Percentiles rank a stretch among this genome's conserved stretches.
Conservation (phyloP, 2,329 filamentous ascomycete species). For the Calonectria crousiana region DNA sequence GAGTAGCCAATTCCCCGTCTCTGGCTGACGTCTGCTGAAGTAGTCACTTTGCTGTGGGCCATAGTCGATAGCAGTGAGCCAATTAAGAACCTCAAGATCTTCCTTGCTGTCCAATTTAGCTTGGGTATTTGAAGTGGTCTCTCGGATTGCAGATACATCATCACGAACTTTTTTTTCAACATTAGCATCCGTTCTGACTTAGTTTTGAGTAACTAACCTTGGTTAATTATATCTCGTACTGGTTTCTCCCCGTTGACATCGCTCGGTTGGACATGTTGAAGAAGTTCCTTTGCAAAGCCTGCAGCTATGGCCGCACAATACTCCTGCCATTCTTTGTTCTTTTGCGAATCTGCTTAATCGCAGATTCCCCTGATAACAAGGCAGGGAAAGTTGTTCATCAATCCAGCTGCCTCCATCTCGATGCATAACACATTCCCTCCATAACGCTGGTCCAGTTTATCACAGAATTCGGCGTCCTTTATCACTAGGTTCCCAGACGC, state of each 20-base stretch:
- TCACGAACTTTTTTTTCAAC: too few relatives aligned
- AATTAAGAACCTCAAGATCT: background rate
- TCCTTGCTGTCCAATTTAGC: background rate
- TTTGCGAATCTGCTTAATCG: background rate
- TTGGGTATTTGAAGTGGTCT: too few relatives aligned
- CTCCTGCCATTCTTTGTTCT: background rate
- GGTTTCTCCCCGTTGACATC: background rate
- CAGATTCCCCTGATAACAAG: background rate
- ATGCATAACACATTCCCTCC: background rate
- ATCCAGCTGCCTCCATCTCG: background rate
- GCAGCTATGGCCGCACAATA: background rate
- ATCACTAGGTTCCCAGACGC: too few relatives aligned
- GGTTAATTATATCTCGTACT: background rate
- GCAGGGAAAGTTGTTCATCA: conserved; percentile 13
- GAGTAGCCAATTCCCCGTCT: conserved; percentile 58
- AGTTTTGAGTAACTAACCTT: too few relatives aligned
- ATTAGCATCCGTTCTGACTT: too few relatives aligned
- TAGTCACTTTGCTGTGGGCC: conserved; percentile 52
- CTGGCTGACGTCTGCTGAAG: conserved; percentile 46
- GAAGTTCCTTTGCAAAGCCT: background rate
- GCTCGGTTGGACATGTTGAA: background rate
- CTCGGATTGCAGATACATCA: too few relatives aligned
- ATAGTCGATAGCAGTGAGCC: conserved; percentile 47
- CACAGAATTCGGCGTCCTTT: too few relatives aligned
- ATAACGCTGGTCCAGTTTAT: too few relatives aligned